Conservation (phyloP, 2,329 filamentous ascomycete genomes). For the Leptodontidium sp. region DNA sequence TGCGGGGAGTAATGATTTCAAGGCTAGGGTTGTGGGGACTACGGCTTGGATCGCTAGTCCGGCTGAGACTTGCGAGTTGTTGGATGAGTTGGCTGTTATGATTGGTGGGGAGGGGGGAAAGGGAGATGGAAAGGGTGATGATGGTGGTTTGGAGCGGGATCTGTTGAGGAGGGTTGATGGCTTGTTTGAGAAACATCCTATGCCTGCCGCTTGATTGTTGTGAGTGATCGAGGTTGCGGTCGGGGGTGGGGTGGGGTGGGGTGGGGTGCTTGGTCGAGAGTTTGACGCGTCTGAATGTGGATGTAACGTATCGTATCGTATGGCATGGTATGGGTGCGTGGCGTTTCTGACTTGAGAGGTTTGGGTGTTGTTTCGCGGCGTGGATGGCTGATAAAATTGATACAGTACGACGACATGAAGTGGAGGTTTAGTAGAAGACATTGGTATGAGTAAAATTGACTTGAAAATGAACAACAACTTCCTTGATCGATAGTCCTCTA, state of each 20-base stretch:
- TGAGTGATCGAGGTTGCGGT: not conserved
- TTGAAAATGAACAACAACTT: too few relatives aligned
- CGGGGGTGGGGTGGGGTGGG: not conserved
- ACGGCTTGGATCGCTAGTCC: slow-evolving; percentile 98
- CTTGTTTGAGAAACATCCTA: slow-evolving; percentile 31
- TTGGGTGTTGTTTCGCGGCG: not conserved
- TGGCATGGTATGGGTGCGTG: not conserved
- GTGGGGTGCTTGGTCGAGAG: not conserved
- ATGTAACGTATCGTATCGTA: too few relatives aligned
- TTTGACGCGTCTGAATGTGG: not conserved
- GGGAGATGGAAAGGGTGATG: not conserved
- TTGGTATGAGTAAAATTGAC: too few relatives aligned
- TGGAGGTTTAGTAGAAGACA: not conserved
- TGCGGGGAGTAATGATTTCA: slow-evolving; percentile 96
- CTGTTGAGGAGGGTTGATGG: slow-evolving; percentile 26
- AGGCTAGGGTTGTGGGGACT: slow-evolving; percentile 88
- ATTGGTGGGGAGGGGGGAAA: slow-evolving; percentile 37
- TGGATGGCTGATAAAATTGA: not conserved
- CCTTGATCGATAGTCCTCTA: too few relatives aligned
- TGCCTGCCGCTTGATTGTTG: slow-evolving; percentile 16
- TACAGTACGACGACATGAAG: not conserved
- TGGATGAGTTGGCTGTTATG: slow-evolving; percentile 80
- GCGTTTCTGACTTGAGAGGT: not conserved
- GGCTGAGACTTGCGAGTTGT: slow-evolving; percentile 83
- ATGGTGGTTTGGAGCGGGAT: slow-evolving; percentile 20